Evolutionary conservation across 23 red algal genomes (phyloP), one percentile per base, ranked within the genome.

Genomic region (Cyanidioschyzon merolae): DNA sequence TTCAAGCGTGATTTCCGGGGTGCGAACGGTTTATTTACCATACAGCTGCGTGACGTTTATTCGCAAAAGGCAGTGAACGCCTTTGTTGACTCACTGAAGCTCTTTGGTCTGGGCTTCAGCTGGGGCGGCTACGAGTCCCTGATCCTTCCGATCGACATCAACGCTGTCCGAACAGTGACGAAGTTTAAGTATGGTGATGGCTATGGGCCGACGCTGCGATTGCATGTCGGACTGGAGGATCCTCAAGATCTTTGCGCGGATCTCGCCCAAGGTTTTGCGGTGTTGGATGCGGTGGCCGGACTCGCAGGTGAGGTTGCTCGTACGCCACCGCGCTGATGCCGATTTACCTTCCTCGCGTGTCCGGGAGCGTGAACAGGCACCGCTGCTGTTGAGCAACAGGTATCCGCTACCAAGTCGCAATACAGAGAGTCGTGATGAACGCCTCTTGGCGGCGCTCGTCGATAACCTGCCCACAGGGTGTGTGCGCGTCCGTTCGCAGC

Each of bases 51-150:
- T 17, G 86, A 74, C 36, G 79, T 77, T 0, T 90, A 84, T 76
- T 75, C 93, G 30, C 84, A 88, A 67, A 58, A 68, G 2, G 87
- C 93, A 29, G 37, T 96, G 26, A 88, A 96, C 59, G 74, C 58
- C 39, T 87, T 96, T 83, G 38, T 96, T 7, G 89, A 96, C 80
- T 79, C 80, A 34, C 79, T 96, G 76, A 39, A 80, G 63, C 68
- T 96, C 37, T 87, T 88, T 86, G 39, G 74, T 1, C 84, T 96
- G 68, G 93, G 93, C 0, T 90, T 88, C 57, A 45, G 38, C 38
- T 96, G 93, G 93, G 93, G 93, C 40, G 93, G 93, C 7, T 96
- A 82, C 50, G 93, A 96, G 86, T 87, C 82, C 45, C 58, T 96
- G 30, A 68, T 96, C 38, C 77, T 90, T 68, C 93, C 76, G 26